Conservation (phyloP, 192 early-diverging fungal genomes). For the Coemansia sp. region DNA sequence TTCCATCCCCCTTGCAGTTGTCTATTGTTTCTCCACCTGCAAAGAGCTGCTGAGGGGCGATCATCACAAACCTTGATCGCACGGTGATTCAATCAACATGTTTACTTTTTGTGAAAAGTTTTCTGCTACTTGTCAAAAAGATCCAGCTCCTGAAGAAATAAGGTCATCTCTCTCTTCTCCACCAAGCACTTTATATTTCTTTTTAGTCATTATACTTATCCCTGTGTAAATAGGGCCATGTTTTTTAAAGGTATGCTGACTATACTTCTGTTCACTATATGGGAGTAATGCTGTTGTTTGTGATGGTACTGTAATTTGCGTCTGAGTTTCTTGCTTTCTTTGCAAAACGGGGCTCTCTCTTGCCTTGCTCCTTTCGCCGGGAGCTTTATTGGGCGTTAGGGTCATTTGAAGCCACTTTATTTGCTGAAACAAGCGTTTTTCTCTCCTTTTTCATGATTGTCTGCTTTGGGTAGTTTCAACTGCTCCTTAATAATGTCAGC, state of each 20-base stretch:
- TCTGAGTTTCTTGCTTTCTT: constrained; percentile 22
- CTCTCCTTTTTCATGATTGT: not conserved
- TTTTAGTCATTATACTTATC: constrained; percentile 1
- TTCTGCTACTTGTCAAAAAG: no score
- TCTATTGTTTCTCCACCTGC: no score
- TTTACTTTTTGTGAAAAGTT: no score
- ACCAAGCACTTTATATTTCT: constrained; percentile 1
- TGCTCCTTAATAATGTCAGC: no score
- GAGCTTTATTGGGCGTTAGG: constrained; percentile 25
- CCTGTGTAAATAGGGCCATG: not conserved
- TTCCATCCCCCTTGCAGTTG: no score
- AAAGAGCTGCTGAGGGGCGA: no score
- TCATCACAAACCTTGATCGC: no score
- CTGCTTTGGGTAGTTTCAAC: no score
- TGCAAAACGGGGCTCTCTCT: constrained; percentile 7
- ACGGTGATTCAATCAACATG: no score
- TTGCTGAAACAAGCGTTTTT: constrained; percentile 40
- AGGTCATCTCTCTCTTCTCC: not conserved
- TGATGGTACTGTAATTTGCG: constrained; percentile 58
- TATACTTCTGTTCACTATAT: no score
- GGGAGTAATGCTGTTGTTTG: constrained; percentile 1
- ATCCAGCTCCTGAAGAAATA: no score
- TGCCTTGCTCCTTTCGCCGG: constrained; percentile 50
- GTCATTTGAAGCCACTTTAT: constrained; percentile 41
- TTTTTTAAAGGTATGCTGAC: no score